phyloP scores from a whole-genome alignment of 2,329 filamentous ascomycete genomes.

The Colletotrichum salicis region DNA sequence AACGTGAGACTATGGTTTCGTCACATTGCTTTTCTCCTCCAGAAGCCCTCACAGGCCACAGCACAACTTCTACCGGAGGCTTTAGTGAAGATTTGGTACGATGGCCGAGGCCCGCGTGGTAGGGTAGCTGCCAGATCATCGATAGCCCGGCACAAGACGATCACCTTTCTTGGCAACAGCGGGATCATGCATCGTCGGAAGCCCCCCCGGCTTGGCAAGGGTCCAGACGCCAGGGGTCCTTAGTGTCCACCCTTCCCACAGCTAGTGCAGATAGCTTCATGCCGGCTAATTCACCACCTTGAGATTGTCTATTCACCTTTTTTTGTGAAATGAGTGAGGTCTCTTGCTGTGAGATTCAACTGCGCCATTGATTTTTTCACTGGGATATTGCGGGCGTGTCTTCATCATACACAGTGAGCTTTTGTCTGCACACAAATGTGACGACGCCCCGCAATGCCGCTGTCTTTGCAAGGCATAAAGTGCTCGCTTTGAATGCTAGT shows the following conservation, averaged over 20 bases:
- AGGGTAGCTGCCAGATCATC: neutral
- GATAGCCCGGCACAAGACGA: neutral
- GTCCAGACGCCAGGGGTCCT: constrained; percentile 30
- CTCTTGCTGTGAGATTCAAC: neutral
- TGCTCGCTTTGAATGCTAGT: neutral
- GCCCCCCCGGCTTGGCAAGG: constrained; percentile 29
- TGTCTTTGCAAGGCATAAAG: neutral
- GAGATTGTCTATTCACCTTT: too few relatives aligned
- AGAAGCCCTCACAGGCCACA: neutral
- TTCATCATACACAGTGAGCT: too few relatives aligned
- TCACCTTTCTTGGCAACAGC: constrained; percentile 19
- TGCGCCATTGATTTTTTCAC: neutral
- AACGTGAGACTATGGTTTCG: neutral
- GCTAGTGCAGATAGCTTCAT: neutral
- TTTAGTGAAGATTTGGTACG: neutral
- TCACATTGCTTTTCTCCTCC: neutral
- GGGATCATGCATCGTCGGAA: constrained; percentile 25
- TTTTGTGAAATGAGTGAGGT: neutral
- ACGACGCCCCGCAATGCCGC: neutral
- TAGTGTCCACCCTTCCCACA: constrained; percentile 4
- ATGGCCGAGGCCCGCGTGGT: neutral
- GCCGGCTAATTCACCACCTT: neutral
- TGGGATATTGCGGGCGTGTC: too few relatives aligned
- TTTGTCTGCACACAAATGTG: neutral
- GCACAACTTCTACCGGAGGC: neutral